Percentiles rank a stretch among this genome's conserved stretches.
Evolutionary conservation across 371 early-diverging fungal species (phyloP).

Genomic region (Zancudomyces culisetae): DNA sequence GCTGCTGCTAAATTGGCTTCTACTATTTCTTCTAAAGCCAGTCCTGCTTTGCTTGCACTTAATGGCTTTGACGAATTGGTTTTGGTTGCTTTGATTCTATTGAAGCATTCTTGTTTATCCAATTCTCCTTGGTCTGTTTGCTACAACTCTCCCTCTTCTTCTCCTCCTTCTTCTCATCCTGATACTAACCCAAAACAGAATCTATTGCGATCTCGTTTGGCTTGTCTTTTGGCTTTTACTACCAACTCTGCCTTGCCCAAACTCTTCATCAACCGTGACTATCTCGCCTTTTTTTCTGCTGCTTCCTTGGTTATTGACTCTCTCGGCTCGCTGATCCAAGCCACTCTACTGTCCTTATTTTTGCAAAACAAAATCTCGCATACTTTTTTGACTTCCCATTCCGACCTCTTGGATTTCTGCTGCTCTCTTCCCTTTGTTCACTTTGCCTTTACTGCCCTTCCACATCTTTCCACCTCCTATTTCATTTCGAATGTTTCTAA

Average conservation of each 20-base stretch:
- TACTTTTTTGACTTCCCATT: not conserved
- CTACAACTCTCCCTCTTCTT: constrained; percentile 7
- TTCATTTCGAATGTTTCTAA: no score
- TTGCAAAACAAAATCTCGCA: not conserved
- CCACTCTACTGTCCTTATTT: not conserved
- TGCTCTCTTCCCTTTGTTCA: not conserved
- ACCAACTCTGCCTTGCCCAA: constrained; percentile 21
- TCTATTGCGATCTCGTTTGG: constrained; percentile 9
- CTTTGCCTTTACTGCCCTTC: no score
- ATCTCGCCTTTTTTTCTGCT: constrained; percentile 48
- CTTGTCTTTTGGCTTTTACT: constrained; percentile 28
- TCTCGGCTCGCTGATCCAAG: not conserved
- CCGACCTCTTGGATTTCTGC: not conserved
- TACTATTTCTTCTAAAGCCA: not conserved
- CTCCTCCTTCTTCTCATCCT: constrained; percentile 7
- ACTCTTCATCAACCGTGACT: constrained; percentile 47
- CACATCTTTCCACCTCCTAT: no score
- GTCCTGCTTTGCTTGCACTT: not conserved
- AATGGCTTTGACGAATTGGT: not conserved
- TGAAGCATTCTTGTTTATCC: not conserved
- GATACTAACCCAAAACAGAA: constrained; percentile 7
- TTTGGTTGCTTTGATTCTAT: not conserved
- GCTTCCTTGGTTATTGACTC: constrained; percentile 7
- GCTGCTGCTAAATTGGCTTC: not conserved
- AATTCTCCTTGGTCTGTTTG: not conserved